Conservation (phyloP, 306 rosid species). For the Malus sieversii region DNA sequence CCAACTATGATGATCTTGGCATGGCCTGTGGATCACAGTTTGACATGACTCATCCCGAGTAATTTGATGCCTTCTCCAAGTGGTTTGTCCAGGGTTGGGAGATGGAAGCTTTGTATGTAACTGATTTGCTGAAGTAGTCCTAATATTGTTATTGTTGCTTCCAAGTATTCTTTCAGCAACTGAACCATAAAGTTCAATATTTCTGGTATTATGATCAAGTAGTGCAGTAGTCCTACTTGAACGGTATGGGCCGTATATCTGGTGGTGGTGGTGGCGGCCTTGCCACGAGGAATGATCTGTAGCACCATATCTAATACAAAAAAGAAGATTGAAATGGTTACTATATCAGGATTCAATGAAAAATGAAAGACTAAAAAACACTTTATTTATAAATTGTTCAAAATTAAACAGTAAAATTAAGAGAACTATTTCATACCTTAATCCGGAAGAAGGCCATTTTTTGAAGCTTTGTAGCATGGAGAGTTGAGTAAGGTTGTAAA, state of each 20-base stretch:
- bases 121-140: neutral
- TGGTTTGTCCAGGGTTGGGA: neutral
- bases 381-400: neutral
- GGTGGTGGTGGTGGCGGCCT: slow-evolving; percentile 13
- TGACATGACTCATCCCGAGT: neutral
- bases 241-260: slow-evolving; percentile 15
- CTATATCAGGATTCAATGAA: neutral
- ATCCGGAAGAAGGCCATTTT: slow-evolving; percentile 27
- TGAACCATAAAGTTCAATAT: slow-evolving; percentile 18
- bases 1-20: neutral
- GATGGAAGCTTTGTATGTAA: neutral
- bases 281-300: slow-evolving; percentile 2
- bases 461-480: slow-evolving; percentile 34
- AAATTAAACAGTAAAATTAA: neutral
- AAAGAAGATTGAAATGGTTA: neutral
- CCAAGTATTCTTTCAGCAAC: slow-evolving; percentile 17
- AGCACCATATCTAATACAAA: slow-evolving; percentile 6
- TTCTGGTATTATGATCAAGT: neutral
- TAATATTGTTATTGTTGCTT: slow-evolving; percentile 8
- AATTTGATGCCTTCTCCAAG: slow-evolving; percentile 10
- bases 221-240: neutral
- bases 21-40: neutral
- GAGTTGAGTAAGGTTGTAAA: slow-evolving; percentile 36
- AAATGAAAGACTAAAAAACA: neutral
- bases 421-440: slow-evolving; percentile 16